Evolutionary conservation across 495 filamentous ascomycete species (phyloP).

Genomic region (Terfezia claveryi): DNA sequence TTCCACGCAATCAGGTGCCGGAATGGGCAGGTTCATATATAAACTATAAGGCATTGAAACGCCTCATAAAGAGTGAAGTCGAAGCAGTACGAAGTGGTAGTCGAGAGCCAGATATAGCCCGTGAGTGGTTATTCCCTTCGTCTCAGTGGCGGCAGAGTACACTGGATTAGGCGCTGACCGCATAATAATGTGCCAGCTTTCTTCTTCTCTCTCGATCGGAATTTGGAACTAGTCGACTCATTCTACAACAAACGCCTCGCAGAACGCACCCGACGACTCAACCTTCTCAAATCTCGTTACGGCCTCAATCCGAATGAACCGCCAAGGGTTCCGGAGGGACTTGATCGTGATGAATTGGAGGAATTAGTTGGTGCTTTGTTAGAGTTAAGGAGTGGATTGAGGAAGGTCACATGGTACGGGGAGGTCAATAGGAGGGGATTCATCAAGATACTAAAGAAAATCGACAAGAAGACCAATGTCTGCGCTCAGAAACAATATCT

Average conservation of each 20-base stretch:
- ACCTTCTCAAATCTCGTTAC: slow-evolving; percentile 67
- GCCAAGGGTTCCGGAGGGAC: slow-evolving; percentile 22
- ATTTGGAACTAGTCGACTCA: slow-evolving; percentile 80
- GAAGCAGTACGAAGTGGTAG: slow-evolving; percentile 28
- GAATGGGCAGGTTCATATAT: slow-evolving; percentile 90
- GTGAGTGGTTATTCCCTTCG: slow-evolving; percentile 22
- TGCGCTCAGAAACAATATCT: slow-evolving; percentile 63
- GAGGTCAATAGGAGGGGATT: slow-evolving; percentile 92
- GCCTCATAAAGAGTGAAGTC: slow-evolving; percentile 62
- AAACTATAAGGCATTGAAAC: slow-evolving; percentile 89
- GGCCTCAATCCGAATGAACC: slow-evolving; percentile 23
- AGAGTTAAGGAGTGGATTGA: slow-evolving; percentile 62
- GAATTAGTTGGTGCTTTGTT: slow-evolving; percentile 76
- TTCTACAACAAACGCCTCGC: slow-evolving; percentile 92
- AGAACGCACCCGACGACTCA: slow-evolving; percentile 60
- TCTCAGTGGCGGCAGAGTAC: slow-evolving; percentile 18
- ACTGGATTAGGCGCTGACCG: not conserved
- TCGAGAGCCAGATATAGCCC: slow-evolving; percentile 57
- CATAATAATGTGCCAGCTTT: slow-evolving; percentile 38
- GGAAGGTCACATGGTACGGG: slow-evolving; percentile 91
- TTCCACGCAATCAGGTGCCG: slow-evolving; percentile 82
- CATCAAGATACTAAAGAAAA: slow-evolving; percentile 91
- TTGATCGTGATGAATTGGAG: slow-evolving; percentile 55
- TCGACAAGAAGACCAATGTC: slow-evolving; percentile 18
- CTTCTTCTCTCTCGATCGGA: slow-evolving; percentile 83